Evolutionary conservation across 768 basidiomycete species (phyloP).

Genomic region (Lyophyllum semitale): DNA sequence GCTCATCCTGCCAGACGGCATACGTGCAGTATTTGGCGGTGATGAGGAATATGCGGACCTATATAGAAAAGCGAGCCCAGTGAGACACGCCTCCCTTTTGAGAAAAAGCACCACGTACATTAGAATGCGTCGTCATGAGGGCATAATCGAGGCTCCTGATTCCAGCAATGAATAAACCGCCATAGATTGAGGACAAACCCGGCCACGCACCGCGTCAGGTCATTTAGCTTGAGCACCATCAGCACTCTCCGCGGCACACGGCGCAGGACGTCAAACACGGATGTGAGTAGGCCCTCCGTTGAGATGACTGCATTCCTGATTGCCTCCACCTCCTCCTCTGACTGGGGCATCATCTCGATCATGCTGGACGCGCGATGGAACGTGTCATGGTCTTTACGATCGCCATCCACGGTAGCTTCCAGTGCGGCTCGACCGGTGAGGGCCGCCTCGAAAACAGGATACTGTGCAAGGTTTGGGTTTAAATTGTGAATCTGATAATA

Average conservation of each 20-base stretch:
- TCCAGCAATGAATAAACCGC: slow-evolving; percentile 6
- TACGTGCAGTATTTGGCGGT: slow-evolving; percentile 85
- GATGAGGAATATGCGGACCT: slow-evolving; percentile 88
- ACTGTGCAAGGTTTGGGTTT: slow-evolving; percentile 45
- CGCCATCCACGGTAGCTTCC: slow-evolving; percentile 58
- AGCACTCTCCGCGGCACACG: slow-evolving; percentile 81
- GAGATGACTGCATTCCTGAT: slow-evolving; percentile 83
- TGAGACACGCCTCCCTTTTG: background rate
- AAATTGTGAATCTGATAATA: background rate
- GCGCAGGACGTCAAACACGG: slow-evolving; percentile 86
- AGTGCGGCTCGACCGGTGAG: slow-evolving; percentile 86
- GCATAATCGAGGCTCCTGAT: slow-evolving; percentile 78
- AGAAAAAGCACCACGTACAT: slow-evolving; percentile 38
- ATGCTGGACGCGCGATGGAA: slow-evolving; percentile 73
- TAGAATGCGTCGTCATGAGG: slow-evolving; percentile 85
- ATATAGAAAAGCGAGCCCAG: background rate
- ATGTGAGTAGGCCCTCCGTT: slow-evolving; percentile 79
- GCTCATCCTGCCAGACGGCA: slow-evolving; percentile 79
- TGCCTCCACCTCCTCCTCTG: slow-evolving; percentile 75
- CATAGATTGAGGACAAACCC: background rate
- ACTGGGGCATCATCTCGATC: slow-evolving; percentile 73
- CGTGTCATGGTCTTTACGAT: slow-evolving; percentile 33
- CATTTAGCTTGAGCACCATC: slow-evolving; percentile 87
- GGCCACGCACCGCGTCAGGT: slow-evolving; percentile 67
- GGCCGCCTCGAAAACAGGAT: slow-evolving; percentile 93